These are phyloP conservation scores for Claviceps cyperi DNA, from an alignment of 2,329 filamentous ascomycete species.

Conservation along the genomic window DNA sequence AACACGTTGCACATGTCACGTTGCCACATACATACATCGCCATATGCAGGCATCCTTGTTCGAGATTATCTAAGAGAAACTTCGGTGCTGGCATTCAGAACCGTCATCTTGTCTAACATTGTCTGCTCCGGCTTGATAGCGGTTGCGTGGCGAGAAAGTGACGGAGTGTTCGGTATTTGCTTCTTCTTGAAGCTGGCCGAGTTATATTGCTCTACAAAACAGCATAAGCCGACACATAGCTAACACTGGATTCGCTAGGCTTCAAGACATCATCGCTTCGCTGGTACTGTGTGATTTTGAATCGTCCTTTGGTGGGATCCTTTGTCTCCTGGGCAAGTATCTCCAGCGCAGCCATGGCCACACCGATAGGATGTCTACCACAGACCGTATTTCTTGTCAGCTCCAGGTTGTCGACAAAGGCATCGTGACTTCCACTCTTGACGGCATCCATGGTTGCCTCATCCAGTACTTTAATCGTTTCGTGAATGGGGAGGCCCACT, in stretches of 20 bases:
- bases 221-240: constrained; percentile 87
- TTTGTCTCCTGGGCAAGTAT: constrained; percentile 30
- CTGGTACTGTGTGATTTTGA: constrained; percentile 76
- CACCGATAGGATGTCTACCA: constrained; percentile 85
- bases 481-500: constrained; percentile 48
- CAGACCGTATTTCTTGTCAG: constrained; percentile 84
- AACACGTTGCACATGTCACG: too few species aligned
- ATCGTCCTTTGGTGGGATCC: constrained; percentile 35
- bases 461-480: constrained; percentile 72
- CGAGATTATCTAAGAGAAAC: neutral
- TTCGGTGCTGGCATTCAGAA: neutral
- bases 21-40: too few species aligned
- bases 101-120: too few species aligned
- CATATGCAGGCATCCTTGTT: too few species aligned
- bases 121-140: neutral
- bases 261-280: constrained; percentile 62
- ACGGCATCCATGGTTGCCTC: constrained; percentile 73
- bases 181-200: neutral
- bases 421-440: constrained; percentile 55
- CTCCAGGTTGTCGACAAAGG: constrained; percentile 54
- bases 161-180: too few species aligned
- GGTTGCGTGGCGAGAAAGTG: neutral
- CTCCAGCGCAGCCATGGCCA: constrained; percentile 81
- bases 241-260: constrained; percentile 69
- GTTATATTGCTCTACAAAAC: constrained; percentile 35